phyloP scores from a whole-genome alignment of 805 yeast genomes.

The Metschnikowia similis region DNA sequence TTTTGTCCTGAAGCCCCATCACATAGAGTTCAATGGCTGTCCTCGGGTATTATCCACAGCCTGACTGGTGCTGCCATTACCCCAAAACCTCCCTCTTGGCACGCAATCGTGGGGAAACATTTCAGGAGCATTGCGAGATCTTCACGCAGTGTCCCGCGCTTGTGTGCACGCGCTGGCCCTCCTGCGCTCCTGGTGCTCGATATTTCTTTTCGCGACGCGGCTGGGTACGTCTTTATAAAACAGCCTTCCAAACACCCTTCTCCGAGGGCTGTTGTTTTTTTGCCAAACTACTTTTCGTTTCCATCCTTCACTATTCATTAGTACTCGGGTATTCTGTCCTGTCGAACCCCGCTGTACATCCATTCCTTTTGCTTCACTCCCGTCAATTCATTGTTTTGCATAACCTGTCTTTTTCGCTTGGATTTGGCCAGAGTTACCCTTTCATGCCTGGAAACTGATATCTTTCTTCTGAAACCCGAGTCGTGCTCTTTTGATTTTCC shows the following conservation, averaged over 20 bases:
- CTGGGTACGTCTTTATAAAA: conserved; percentile 5
- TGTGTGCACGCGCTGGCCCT: conserved; percentile 10
- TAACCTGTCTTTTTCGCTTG: neutral
- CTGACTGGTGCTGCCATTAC: neutral
- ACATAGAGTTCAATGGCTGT: neutral
- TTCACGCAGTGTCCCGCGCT: conserved; percentile 6
- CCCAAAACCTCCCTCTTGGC: neutral
- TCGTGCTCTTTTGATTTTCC: neutral
- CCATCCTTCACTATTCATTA: neutral
- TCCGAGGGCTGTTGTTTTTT: neutral
- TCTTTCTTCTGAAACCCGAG: neutral
- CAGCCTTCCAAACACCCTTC: neutral
- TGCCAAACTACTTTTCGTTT: neutral
- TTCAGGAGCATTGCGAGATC: conserved; percentile 4
- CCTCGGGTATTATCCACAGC: neutral
- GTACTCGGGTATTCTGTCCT: neutral
- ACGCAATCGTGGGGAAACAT: neutral
- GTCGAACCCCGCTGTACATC: conserved; percentile 1
- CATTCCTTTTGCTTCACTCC: neutral
- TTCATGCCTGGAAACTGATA: conserved; percentile 1
- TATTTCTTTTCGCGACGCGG: conserved; percentile 16
- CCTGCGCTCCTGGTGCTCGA: conserved; percentile 15
- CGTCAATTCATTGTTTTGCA: neutral
- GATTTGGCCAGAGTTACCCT: neutral
- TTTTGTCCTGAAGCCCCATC: neutral